phyloP scores from a whole-genome alignment of 257 asterid species.

The Perilla frutescens region DNA sequence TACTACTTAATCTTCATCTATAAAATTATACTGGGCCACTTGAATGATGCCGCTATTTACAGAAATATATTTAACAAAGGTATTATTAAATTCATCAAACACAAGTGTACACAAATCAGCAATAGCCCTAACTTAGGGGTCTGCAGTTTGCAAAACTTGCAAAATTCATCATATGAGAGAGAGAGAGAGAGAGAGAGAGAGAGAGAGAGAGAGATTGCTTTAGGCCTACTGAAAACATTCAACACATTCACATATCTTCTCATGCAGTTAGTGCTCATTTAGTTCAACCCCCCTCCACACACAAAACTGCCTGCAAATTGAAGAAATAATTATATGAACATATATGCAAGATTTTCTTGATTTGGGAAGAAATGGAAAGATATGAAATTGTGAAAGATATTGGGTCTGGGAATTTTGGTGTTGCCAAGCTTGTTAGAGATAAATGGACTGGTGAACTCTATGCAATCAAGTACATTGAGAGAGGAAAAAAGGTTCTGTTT shows the following conservation, averaged over 20 bases:
- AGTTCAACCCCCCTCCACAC: neutral
- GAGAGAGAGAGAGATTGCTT: neutral
- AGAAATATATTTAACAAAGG: neutral
- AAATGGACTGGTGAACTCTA: conserved; percentile 42
- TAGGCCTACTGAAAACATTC: neutral
- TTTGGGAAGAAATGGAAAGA: conserved; percentile 49
- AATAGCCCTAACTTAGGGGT: conserved; percentile 26
- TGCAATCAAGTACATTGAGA: conserved; percentile 55
- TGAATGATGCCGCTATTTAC: no score
- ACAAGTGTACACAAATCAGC: conserved; percentile 12
- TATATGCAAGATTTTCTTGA: neutral
- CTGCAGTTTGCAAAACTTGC: conserved; percentile 42
- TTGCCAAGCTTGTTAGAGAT: conserved; percentile 70
- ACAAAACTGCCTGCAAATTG: neutral
- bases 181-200: no score
- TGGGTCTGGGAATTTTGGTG: conserved; percentile 83
- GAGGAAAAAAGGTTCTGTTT: conserved; percentile 52
- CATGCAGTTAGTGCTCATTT: conserved; percentile 21
- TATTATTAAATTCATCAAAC: neutral
- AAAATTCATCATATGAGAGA: conserved; percentile 24
- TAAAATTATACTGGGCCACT: no score
- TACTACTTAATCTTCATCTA: no score
- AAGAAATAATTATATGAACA: neutral
- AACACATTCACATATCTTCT: neutral
- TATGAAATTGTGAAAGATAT: conserved; percentile 64